These are phyloP conservation scores for Botrytis paeoniae DNA, from an alignment of 2,329 filamentous ascomycete genomes.

Conservation along the genomic window DNA sequence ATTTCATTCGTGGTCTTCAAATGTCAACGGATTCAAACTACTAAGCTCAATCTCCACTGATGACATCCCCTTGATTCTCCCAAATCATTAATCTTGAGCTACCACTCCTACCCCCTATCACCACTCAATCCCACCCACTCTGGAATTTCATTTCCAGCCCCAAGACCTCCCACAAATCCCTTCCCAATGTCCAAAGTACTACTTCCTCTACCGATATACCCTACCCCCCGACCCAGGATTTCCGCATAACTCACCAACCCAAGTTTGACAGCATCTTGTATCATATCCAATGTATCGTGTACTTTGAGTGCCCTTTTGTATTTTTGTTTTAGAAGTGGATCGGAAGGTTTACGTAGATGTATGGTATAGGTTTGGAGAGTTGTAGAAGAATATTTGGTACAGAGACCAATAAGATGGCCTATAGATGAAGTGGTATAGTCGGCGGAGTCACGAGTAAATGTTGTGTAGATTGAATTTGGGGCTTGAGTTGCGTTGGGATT, in stretches of 20 bases:
- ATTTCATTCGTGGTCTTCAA: background rate
- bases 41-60: background rate
- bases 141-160: constrained; percentile 6
- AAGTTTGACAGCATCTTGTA: constrained; percentile 23
- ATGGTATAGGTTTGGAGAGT: constrained; percentile 19
- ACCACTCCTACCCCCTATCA: constrained; percentile 11
- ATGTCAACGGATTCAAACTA: background rate
- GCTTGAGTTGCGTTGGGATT: background rate
- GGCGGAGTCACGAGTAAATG: constrained; percentile 19
- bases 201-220: constrained; percentile 17
- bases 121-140: constrained; percentile 21
- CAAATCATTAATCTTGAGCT: background rate
- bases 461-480: constrained; percentile 8
- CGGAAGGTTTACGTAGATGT: constrained; percentile 19
- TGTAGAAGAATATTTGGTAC: constrained; percentile 18
- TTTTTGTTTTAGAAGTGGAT: constrained; percentile 18
- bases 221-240: constrained; percentile 20
- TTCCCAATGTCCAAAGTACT: constrained; percentile 22
- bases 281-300: constrained; percentile 23
- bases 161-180: constrained; percentile 20
- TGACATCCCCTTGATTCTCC: background rate
- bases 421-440: constrained; percentile 19
- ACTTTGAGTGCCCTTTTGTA: constrained; percentile 23
- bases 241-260: constrained; percentile 23
- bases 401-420: constrained; percentile 21